Percentiles rank a stretch among this genome's conserved stretches.
Conservation (phyloP, 2,329 filamentous ascomycete genomes). For the Xylariales sp. region DNA sequence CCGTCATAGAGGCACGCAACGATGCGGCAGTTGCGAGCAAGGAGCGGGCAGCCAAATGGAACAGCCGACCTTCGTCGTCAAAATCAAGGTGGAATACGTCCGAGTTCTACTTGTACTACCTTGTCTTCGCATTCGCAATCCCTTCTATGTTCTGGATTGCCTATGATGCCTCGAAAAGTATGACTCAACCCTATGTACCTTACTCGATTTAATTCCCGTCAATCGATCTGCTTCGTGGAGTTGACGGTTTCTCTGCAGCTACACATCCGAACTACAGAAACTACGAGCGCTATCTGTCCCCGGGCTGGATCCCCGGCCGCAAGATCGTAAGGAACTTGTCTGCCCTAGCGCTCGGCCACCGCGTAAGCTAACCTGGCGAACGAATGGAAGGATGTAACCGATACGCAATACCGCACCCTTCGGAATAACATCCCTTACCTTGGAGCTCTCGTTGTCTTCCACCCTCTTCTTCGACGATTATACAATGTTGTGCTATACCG, state of each 20-base stretch:
- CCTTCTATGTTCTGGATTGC: slow-evolving; percentile 93
- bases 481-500: slow-evolving; percentile 71
- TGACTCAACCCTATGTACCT: slow-evolving; percentile 38
- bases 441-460: slow-evolving; percentile 76
- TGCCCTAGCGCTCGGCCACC: background rate
- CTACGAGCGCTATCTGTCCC: slow-evolving; percentile 76
- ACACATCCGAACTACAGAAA: slow-evolving; percentile 83
- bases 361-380: background rate
- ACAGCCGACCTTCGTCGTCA: slow-evolving; percentile 54
- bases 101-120: slow-evolving; percentile 87
- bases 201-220: background rate
- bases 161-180: slow-evolving; percentile 86
- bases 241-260: slow-evolving; percentile 61
- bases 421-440: slow-evolving; percentile 88
- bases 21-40: slow-evolving; percentile 56
- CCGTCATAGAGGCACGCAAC: slow-evolving; percentile 63
- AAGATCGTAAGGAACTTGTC: slow-evolving; percentile 74
- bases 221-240: background rate
- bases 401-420: slow-evolving; percentile 87
- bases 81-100: slow-evolving; percentile 84
- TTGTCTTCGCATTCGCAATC: slow-evolving; percentile 73
- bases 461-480: slow-evolving; percentile 79
- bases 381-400: slow-evolving; percentile 79
- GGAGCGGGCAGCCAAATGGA: slow-evolving; percentile 57
- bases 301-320: slow-evolving; percentile 92